Conservation (phyloP, 805 yeast species). For the Schwanniomyces polymorphus region DNA sequence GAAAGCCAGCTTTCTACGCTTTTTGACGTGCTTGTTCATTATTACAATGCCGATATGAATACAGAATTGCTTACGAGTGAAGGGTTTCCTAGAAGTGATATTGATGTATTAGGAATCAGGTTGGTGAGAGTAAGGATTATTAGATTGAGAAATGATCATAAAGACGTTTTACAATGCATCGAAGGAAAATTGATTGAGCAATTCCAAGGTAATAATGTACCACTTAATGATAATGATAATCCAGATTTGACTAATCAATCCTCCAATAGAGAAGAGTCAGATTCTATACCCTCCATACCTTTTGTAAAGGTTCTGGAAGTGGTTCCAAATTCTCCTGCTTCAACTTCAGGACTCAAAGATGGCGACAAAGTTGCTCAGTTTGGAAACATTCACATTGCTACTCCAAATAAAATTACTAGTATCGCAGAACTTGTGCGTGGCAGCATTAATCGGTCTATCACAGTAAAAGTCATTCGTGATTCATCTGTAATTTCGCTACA, state of each 20-base stretch:
- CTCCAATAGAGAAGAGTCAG: neutral
- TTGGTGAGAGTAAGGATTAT: conserved; percentile 62
- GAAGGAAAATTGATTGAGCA: conserved; percentile 48
- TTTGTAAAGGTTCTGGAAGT: conserved; percentile 59
- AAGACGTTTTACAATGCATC: conserved; percentile 45
- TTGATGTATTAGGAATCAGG: conserved; percentile 72
- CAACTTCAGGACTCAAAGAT: conserved; percentile 46
- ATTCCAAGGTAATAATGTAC: conserved; percentile 20
- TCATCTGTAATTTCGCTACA: conserved; percentile 13
- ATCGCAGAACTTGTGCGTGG: conserved; percentile 45
- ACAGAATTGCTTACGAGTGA: conserved; percentile 66
- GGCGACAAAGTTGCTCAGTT: conserved; percentile 58
- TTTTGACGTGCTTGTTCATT: conserved; percentile 40
- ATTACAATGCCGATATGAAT: conserved; percentile 57
- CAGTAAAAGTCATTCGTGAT: conserved; percentile 32
- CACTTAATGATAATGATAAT: neutral
- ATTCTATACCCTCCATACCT: conserved; percentile 31
- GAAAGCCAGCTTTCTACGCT: conserved; percentile 29
- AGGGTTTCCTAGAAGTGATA: conserved; percentile 84
- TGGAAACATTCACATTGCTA: conserved; percentile 54
- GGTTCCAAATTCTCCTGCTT: conserved; percentile 56
- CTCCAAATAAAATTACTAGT: conserved; percentile 49
- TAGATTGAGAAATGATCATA: conserved; percentile 69
- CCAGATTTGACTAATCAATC: neutral
- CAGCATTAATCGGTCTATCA: conserved; percentile 28